These are phyloP conservation scores for Drechslerella dactyloides DNA, from an alignment of 2,329 filamentous ascomycete species.

Conservation along the genomic window DNA sequence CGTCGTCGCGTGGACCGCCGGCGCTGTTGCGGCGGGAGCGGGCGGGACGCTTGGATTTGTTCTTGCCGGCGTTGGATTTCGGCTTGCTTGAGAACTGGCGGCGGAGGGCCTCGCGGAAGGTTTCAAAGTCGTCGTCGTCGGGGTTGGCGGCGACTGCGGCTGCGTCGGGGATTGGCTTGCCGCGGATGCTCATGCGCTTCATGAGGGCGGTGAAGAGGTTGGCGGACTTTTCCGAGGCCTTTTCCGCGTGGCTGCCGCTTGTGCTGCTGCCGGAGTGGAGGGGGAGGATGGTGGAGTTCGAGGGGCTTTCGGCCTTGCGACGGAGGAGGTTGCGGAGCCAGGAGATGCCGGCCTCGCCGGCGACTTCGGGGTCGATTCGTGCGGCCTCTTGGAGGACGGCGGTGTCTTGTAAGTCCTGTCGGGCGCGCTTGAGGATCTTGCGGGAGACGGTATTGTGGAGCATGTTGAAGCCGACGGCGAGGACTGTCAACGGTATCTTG, in stretches of 20 bases:
- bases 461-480: slow-evolving; percentile 64
- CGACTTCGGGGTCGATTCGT: slow-evolving; percentile 19
- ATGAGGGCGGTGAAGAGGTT: slow-evolving; percentile 31
- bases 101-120: slow-evolving; percentile 33
- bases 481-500: slow-evolving; percentile 54
- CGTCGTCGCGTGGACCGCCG: not conserved
- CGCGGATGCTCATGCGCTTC: slow-evolving; percentile 32
- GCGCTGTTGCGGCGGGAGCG: not conserved
- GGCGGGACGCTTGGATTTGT: not conserved
- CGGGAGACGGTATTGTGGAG: slow-evolving; percentile 59
- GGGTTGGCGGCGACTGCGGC: not conserved
- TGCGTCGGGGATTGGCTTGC: slow-evolving; percentile 6
- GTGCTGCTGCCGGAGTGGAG: slow-evolving; percentile 13
- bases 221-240: slow-evolving; percentile 21
- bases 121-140: slow-evolving; percentile 54
- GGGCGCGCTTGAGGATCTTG: slow-evolving; percentile 44
- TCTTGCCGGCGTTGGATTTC: slow-evolving; percentile 16
- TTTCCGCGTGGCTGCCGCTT: slow-evolving; percentile 18
- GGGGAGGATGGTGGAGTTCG: slow-evolving; percentile 39
- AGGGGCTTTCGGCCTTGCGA: slow-evolving; percentile 22
- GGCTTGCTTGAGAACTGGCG: slow-evolving; percentile 37
- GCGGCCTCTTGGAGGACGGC: slow-evolving; percentile 46
- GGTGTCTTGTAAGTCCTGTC: slow-evolving; percentile 43
- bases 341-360: slow-evolving; percentile 15
- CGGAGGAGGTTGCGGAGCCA: slow-evolving; percentile 33